Evolutionary conservation across 139 green algal species (phyloP), one percentile per base, ranked within the genome.

Genomic region (Chlamydomonas sp.): DNA sequence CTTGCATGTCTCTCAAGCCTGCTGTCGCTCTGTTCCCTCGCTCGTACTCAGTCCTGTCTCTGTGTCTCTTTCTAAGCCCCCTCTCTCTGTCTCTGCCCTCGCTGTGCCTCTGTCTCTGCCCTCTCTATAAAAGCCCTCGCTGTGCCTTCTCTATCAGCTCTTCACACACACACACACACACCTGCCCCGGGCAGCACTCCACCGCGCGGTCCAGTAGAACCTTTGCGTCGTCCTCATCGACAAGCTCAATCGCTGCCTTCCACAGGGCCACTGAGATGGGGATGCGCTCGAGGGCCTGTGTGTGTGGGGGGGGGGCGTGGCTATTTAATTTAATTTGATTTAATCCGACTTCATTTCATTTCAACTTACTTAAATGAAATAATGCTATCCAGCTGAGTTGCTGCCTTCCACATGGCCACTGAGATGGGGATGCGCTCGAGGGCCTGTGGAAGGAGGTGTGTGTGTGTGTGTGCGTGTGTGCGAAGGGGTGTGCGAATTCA

Each of bases 141-240:
- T 35, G n/a, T 8, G 13, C 50, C 30, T 26, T 26, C 50, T 35
- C 50, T 35, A 62, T 16, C n/a, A n/a, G n/a, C n/a, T n/a, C n/a
- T n/a, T n/a, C n/a, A n/a, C n/a, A n/a, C n/a, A n/a, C n/a, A n/a
- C n/a, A n/a, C n/a, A n/a, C n/a, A n/a, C n/a, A n/a, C n/a, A n/a
- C n/a, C n/a, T n/a, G n/a, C n/a, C n/a, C n/a, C 30, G 91, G 91
- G 74, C 91, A 97, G 83, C 95, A 99, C 86, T 99, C 95, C 67
- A 98, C 92, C 4, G 95, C 95, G 6, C 95, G 75, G 4, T 84
- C 86, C 34, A 97, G 85, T 73, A 93, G 71, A 22, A 94, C 69
- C 70, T 76, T 76, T 5, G 91, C 91, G 76, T 98, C 95, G 35
- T 97, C 93, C 72, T 97, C 89, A 22, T 78, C 79, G 13, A 85